These are phyloP conservation scores for Wickerhamiella cacticola DNA, from an alignment of 805 yeast genomes.

Conservation along the genomic window DNA sequence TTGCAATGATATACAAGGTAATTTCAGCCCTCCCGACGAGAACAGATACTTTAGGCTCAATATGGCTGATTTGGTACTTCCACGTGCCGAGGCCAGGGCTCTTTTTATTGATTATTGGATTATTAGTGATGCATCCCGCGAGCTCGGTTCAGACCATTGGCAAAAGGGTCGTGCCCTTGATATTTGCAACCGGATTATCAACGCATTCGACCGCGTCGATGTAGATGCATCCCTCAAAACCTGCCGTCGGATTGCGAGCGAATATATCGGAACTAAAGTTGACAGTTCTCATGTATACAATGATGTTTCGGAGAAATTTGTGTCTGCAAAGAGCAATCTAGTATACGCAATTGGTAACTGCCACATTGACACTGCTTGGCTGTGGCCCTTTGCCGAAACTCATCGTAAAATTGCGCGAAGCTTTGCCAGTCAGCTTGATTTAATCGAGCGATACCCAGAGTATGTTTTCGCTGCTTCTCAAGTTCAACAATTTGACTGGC, in stretches of 20 bases:
- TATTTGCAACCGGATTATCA: slow-evolving; percentile 71
- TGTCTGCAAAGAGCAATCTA: slow-evolving; percentile 23
- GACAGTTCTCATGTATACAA: slow-evolving; percentile 52
- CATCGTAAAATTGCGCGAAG: slow-evolving; percentile 85
- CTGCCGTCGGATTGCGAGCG: slow-evolving; percentile 56
- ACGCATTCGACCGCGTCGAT: slow-evolving; percentile 64
- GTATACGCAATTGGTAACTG: slow-evolving; percentile 89
- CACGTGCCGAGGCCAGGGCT: slow-evolving; percentile 68
- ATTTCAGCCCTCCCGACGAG: slow-evolving; percentile 57
- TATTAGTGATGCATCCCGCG: slow-evolving; percentile 83
- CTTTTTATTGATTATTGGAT: slow-evolving; percentile 75
- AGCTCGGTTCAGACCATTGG: slow-evolving; percentile 60
- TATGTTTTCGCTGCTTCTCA: slow-evolving; percentile 91
- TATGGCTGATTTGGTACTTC: slow-evolving; percentile 67
- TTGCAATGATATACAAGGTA: slow-evolving; percentile 91
- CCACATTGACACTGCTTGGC: slow-evolving; percentile 97
- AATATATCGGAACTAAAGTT: slow-evolving; percentile 51
- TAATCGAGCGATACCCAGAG: slow-evolving; percentile 83
- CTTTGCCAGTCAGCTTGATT: slow-evolving; percentile 83
- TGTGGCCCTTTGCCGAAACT: slow-evolving; percentile 98
- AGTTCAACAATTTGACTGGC: slow-evolving; percentile 92
- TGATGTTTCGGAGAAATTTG: slow-evolving; percentile 24
- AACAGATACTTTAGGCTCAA: slow-evolving; percentile 57
- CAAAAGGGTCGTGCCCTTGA: slow-evolving; percentile 75
- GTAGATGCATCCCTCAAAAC: slow-evolving; percentile 38